Percentiles rank a stretch among this genome's conserved stretches.
Evolutionary conservation across 2,329 filamentous ascomycete genomes (phyloP).

Genomic region (Colletotrichum sp.): DNA sequence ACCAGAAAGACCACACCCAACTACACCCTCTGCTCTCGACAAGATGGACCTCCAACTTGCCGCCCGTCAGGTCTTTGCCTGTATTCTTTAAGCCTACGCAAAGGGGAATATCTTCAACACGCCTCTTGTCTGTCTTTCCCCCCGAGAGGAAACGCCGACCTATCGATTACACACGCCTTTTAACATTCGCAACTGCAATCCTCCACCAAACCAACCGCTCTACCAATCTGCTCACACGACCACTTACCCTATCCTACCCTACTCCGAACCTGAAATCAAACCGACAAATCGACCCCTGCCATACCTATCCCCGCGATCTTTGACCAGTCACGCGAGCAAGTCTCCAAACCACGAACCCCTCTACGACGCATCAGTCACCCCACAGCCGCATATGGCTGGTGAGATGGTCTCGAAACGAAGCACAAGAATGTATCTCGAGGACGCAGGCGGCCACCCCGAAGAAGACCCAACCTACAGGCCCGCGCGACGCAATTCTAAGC

Average conservation of each 20-base stretch:
- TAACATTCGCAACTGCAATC: background rate
- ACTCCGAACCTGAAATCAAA: background rate
- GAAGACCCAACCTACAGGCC: conserved; percentile 16
- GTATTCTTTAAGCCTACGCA: conserved; percentile 16
- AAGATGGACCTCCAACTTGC: conserved; percentile 25
- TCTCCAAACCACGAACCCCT: background rate
- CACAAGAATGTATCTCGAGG: conserved; percentile 18
- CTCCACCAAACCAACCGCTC: background rate
- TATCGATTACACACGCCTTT: background rate
- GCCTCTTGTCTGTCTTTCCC: conserved; percentile 5
- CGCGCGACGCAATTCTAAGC: conserved; percentile 7
- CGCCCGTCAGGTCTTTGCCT: conserved; percentile 18
- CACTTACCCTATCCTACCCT: conserved; percentile 9
- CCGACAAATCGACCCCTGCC: background rate
- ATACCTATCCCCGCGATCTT: background rate
- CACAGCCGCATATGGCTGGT: background rate
- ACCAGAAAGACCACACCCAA: background rate
- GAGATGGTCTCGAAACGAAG: conserved; percentile 23
- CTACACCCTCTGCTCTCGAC: background rate
- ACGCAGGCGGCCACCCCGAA: conserved; percentile 12
- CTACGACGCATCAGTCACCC: background rate
- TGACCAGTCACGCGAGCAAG: conserved; percentile 11
- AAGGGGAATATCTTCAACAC: conserved; percentile 11
- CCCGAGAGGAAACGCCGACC: background rate
- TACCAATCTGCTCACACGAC: conserved; percentile 17